These are phyloP conservation scores for Pestalotiopsis sp. DNA, from an alignment of 2,329 filamentous ascomycete genomes.

Conservation along the genomic window DNA sequence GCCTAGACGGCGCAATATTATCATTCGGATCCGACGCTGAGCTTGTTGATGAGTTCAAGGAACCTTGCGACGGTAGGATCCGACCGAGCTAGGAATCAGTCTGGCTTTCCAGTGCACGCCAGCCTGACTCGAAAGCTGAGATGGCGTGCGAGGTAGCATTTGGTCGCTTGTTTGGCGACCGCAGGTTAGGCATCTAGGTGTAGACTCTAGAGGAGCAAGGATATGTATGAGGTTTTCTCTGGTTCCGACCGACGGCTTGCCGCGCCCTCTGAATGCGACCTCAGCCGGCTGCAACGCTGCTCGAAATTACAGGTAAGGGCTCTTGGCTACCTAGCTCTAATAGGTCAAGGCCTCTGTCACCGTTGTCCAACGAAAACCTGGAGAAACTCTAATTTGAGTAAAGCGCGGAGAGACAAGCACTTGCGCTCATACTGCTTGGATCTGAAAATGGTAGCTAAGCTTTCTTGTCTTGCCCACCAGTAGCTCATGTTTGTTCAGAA, in stretches of 20 bases:
- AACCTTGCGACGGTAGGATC: neutral
- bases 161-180: neutral
- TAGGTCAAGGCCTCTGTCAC: neutral
- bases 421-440: neutral
- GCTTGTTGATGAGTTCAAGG: neutral
- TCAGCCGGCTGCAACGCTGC: slow-evolving; percentile 6
- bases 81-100: neutral
- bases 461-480: neutral
- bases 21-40: neutral
- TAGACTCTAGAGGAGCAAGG: neutral
- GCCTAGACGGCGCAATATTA: neutral
- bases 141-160: neutral
- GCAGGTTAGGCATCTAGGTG: neutral
- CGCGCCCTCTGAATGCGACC: neutral
- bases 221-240: neutral
- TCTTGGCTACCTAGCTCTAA: neutral
- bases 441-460: neutral
- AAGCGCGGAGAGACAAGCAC: neutral
- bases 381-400: neutral
- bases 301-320: neutral
- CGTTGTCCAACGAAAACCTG: slow-evolving; percentile 3
- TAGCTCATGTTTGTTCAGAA: too few relatives aligned
- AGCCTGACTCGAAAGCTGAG: neutral
- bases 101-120: neutral
- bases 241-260: neutral